Conservation (phyloP, 2,329 filamentous ascomycete genomes). For the Colletotrichum musae region DNA sequence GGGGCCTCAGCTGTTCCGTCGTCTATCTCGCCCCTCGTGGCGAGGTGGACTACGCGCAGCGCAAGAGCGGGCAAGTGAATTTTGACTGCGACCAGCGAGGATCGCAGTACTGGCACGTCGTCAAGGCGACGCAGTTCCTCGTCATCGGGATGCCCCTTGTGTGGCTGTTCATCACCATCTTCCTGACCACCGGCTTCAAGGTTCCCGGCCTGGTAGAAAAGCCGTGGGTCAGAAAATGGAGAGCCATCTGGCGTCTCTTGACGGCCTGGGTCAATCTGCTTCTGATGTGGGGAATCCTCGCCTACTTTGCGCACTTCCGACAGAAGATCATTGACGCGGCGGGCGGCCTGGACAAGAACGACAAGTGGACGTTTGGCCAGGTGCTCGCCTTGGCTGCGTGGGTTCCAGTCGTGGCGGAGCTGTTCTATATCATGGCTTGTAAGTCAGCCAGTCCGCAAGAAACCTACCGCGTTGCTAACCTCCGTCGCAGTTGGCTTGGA, state of each 20-base stretch:
- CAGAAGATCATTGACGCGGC: slow-evolving; percentile 34
- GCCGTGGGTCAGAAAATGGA: slow-evolving; percentile 28
- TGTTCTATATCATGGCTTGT: slow-evolving; percentile 47
- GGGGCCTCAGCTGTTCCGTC: slow-evolving; percentile 30
- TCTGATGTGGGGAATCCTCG: slow-evolving; percentile 49
- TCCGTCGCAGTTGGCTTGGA: slow-evolving; percentile 21
- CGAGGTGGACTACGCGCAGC: slow-evolving; percentile 24
- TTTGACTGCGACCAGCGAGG: slow-evolving; percentile 38
- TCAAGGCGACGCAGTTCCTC: slow-evolving; percentile 35
- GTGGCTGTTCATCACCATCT: slow-evolving; percentile 24
- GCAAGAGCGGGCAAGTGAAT: slow-evolving; percentile 33
- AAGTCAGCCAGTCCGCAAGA: slow-evolving; percentile 21
- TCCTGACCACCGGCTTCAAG: slow-evolving; percentile 30
- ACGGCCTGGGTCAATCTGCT: slow-evolving; percentile 38
- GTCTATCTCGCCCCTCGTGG: slow-evolving; percentile 32
- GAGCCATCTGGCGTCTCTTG: slow-evolving; percentile 26
- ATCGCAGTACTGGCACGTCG: slow-evolving; percentile 37
- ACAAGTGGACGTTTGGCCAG: slow-evolving; percentile 50
- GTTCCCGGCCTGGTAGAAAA: slow-evolving; percentile 30
- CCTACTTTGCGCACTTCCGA: slow-evolving; percentile 47
- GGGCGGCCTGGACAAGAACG: slow-evolving; percentile 43
- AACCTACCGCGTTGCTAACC: neutral
- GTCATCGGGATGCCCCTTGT: slow-evolving; percentile 28
- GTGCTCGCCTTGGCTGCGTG: slow-evolving; percentile 49
- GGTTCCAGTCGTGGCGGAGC: slow-evolving; percentile 47